phyloP scores from a whole-genome alignment of 495 filamentous ascomycete species.

The Xylaria nigripes region DNA sequence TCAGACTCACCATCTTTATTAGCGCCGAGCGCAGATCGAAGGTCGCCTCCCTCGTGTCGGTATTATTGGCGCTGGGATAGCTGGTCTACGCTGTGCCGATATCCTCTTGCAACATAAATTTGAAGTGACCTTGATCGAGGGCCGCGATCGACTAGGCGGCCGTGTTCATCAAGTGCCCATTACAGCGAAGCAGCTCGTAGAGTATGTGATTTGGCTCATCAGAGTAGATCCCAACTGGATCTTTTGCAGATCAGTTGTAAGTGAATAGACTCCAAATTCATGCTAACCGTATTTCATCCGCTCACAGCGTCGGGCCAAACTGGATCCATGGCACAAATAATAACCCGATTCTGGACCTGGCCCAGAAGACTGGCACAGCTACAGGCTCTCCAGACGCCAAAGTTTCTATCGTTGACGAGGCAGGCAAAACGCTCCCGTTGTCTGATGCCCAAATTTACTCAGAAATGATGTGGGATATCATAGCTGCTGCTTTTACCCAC shows the following conservation, averaged over 20 bases:
- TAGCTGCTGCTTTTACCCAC: conserved; percentile 70
- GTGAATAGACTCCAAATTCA: neutral
- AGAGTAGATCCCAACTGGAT: neutral
- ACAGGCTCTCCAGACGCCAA: conserved; percentile 51
- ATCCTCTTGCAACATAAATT: conserved; percentile 70
- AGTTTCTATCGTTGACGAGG: conserved; percentile 52
- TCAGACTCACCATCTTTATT: conserved; percentile 23
- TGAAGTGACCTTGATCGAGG: conserved; percentile 79
- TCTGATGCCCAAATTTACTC: conserved; percentile 46
- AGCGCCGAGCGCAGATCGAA: conserved; percentile 30
- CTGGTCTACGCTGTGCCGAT: conserved; percentile 83
- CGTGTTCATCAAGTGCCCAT: conserved; percentile 53
- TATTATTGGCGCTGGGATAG: conserved; percentile 76
- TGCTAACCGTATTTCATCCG: neutral
- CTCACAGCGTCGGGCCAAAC: conserved; percentile 64
- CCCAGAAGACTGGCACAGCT: conserved; percentile 55
- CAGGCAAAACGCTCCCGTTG: conserved; percentile 50
- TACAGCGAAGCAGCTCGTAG: conserved; percentile 39
- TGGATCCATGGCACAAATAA: conserved; percentile 88
- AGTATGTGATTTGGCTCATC: conserved; percentile 9
- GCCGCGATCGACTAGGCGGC: conserved; percentile 73
- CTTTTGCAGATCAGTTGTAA: neutral
- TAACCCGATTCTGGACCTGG: conserved; percentile 79
- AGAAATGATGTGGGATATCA: conserved; percentile 67
- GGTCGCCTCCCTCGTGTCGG: conserved; percentile 46